Evolutionary conservation across 345 rosid genomes (phyloP), one percentile per base, ranked within the genome.

Genomic region (Murraya koenigii): DNA sequence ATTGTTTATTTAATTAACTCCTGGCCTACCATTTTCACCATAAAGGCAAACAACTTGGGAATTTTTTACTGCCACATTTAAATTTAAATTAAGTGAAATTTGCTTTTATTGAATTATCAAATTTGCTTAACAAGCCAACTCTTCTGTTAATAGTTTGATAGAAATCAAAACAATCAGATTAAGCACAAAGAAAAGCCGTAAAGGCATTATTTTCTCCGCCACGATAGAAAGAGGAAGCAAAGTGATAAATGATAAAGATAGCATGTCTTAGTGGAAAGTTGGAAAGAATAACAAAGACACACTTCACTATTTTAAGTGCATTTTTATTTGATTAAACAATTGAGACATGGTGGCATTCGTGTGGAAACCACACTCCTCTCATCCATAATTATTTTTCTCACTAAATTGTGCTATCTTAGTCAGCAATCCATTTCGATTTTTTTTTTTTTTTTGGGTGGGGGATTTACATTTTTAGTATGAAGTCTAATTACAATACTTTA

Each of bases 361-460:
- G 77, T 75, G 77, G 77, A 47, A 63, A 75, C 77, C 77, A 75
- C 77, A 75, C 70, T 75, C 77, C 70, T 19, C 14, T 63, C 5
- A 22, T 75, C 60, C 32, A 70, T 30, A 49, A 49, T 70, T 49
- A 54, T 49, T 49, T 70, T 19, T 75, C 60, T 8, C 77, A 44
- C 36, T 30, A 19, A 30, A 44, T 22, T 47, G 77, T 75, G 77
- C 77, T 49, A 30, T 75, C 77, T 35, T 32, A 32, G 70, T 75
- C 77, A 63, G 41, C 69, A 41, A 32, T 63, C 77, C 77, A 75
- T 75, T 63, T 41, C 10, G 7, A 10, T 8, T 23, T 60, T 35
- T 8, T 56, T 19, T 22, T 49, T 22, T 25, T 30, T 58, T 6
- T 36, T n/a, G 13, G 26, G 26, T 38, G 15, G 63, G 17, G 44